Evolutionary conservation across 2,329 filamentous ascomycete genomes (phyloP).

Genomic region (Ophiostoma piceae): DNA sequence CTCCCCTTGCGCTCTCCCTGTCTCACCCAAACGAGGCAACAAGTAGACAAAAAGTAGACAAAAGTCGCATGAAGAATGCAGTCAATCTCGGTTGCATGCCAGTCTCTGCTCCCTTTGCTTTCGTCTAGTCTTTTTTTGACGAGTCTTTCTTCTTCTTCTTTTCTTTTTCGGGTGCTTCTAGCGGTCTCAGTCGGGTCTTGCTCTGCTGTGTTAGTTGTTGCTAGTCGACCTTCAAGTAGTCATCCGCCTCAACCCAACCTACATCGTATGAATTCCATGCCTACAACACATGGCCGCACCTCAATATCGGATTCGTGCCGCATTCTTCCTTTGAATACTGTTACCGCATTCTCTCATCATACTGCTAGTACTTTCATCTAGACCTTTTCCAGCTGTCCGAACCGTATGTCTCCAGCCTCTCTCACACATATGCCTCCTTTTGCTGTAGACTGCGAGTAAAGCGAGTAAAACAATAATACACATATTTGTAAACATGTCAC

Average conservation of each 20-base stretch:
- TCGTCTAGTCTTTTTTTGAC: neutral
- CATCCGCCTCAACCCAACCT: no score
- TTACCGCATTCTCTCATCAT: neutral
- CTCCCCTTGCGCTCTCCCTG: neutral
- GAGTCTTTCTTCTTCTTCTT: neutral
- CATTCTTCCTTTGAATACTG: no score
- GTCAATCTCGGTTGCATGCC: constrained; percentile 5
- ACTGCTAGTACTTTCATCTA: neutral
- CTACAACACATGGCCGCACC: neutral
- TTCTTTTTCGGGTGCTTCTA: neutral
- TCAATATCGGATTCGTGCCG: neutral
- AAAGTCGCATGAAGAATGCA: neutral
- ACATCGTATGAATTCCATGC: no score
- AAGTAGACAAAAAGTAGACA: neutral
- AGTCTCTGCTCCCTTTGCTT: constrained; percentile 1
- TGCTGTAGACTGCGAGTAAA: no score
- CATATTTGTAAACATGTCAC: neutral
- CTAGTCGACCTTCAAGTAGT: no score
- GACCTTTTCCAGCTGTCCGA: neutral
- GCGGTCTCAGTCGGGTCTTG: neutral
- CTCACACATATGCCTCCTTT: no score
- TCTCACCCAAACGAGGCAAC: neutral
- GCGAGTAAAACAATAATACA: neutral
- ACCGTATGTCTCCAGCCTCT: no score
- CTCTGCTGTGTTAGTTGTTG: no score